A percentile compares a stretch with the other conserved stretches of the same genome.
Evolutionary conservation across 805 yeast genomes (phyloP).

Genomic region (Candida broadrunensis): DNA sequence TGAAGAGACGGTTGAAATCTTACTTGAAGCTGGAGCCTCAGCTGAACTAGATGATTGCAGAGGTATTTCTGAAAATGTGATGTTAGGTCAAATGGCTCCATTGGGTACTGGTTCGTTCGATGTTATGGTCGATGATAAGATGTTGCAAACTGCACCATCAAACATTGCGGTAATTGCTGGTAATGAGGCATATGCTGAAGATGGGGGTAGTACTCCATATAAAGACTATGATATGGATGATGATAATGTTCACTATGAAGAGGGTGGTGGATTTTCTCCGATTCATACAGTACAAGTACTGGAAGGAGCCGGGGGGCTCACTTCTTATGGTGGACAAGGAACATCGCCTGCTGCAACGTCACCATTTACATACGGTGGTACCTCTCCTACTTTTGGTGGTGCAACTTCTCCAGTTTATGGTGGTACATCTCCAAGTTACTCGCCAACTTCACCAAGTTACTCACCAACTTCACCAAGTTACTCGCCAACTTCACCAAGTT

Average conservation of each 20-base stretch:
- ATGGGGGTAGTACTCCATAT: constrained; percentile 91
- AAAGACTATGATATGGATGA: constrained; percentile 62
- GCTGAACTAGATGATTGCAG: constrained; percentile 98
- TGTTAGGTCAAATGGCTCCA: constrained; percentile 98
- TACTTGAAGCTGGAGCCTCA: constrained; percentile 96
- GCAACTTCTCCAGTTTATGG: constrained; percentile 56
- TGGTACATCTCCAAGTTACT: constrained; percentile 73
- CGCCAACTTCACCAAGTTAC: constrained; percentile 66
- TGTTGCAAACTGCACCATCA: constrained; percentile 65
- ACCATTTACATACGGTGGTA: constrained; percentile 51
- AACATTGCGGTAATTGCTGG: constrained; percentile 38
- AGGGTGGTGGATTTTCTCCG: constrained; percentile 89
- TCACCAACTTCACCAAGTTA: constrained; percentile 76
- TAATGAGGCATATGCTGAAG: constrained; percentile 24
- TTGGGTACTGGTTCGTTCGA: constrained; percentile 98
- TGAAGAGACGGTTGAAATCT: constrained; percentile 97
- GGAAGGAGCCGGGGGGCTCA: constrained; percentile 76
- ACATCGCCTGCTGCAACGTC: constrained; percentile 51
- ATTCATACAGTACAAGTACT: constrained; percentile 82
- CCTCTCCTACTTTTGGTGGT: constrained; percentile 54
- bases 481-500: constrained; percentile 63
- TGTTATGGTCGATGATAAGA: constrained; percentile 87
- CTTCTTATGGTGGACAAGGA: constrained; percentile 78
- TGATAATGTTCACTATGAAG: constrained; percentile 60
- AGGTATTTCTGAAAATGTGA: constrained; percentile 97